Percentiles rank a stretch among this genome's conserved stretches.
phyloP scores from a whole-genome alignment of 2,329 filamentous ascomycete genomes.

The Penicillium sp. region DNA sequence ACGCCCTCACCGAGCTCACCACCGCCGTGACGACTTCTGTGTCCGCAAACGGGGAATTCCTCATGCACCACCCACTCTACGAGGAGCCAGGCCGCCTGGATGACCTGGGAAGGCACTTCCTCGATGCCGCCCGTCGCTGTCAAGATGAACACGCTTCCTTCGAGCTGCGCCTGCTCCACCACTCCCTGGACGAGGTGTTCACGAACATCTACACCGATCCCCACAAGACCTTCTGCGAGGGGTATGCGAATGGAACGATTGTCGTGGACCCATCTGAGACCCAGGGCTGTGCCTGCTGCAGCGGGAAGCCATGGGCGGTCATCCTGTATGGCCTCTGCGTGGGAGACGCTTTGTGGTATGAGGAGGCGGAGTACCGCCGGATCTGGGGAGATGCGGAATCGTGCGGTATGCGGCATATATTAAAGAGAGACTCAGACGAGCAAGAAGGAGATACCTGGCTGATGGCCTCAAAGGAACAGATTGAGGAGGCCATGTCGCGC shows the following conservation, averaged over 20 bases:
- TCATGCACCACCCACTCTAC: slow-evolving; percentile 15
- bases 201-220: slow-evolving; percentile 13
- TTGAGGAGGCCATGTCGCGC: slow-evolving; percentile 11
- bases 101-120: slow-evolving; percentile 15
- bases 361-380: slow-evolving; percentile 13
- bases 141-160: slow-evolving; percentile 17
- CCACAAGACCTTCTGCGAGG: background rate
- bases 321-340: slow-evolving; percentile 15
- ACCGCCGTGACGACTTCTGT: slow-evolving; percentile 14
- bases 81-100: slow-evolving; percentile 16
- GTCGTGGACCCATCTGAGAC: background rate
- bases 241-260: slow-evolving; percentile 9
- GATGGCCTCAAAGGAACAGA: slow-evolving; percentile 9
- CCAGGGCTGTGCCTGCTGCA: slow-evolving; percentile 20
- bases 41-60: slow-evolving; percentile 10
- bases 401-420: background rate
- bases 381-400: slow-evolving; percentile 15
- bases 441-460: background rate
- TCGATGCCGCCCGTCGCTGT: slow-evolving; percentile 11
- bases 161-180: slow-evolving; percentile 16
- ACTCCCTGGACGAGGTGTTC: slow-evolving; percentile 14
- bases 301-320: slow-evolving; percentile 17
- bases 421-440: background rate
- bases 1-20: slow-evolving; percentile 12
- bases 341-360: slow-evolving; percentile 16